Base-by-base conservation (phyloP, 2,329 filamentous ascomycete genomes). In the Aspergillus fructus region DNA sequence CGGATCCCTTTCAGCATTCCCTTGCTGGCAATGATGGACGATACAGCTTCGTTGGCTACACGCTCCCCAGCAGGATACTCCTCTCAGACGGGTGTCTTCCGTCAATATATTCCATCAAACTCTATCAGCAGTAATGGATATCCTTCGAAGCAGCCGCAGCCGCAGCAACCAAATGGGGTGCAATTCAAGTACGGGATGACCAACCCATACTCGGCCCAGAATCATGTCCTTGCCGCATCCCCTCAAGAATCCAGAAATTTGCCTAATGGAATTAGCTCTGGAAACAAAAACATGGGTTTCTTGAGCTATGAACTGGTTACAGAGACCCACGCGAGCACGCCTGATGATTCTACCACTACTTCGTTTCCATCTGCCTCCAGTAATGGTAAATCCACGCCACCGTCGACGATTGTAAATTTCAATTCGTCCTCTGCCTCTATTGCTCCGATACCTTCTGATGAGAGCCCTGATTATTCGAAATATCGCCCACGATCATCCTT, bases 401-500 rank as follows among this genome's bases (percentile, higher is more conserved):
- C 72, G 17, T 61, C 65, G 6, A 63, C 64, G 3, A 58, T 61
- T 8, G 53, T 63, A 5, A 64, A 65, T 19, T 42, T 55, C 30
- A n/a, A 51, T 15, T 58, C 59, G 3, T 58, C 64, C 7, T 52
- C 67, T 12, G 45, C 59, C 12, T 27, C 61, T 3, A 37, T 65
- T 15, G 62, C 63, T 2, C 43, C 63, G 24, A 67, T 59, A 56
- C 56, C 59, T 4, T 34, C 65, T n/a, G 68, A 70, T 19, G 67
- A 65, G 40, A 63, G 61, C 30, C 62, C 68, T 33, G 67, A 74
- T 33, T 66, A 71, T 48, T 62, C 69, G 40, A 84, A 87, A 65
- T 84, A 89, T 59, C 84, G 83, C 41, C 89, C 91, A 12, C 91
- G 87, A 66, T 90, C 91, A 7, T 96, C 93, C 15, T 93, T 99